Conservation (phyloP, 495 filamentous ascomycete species). For the Trichocladium uniseriatum region DNA sequence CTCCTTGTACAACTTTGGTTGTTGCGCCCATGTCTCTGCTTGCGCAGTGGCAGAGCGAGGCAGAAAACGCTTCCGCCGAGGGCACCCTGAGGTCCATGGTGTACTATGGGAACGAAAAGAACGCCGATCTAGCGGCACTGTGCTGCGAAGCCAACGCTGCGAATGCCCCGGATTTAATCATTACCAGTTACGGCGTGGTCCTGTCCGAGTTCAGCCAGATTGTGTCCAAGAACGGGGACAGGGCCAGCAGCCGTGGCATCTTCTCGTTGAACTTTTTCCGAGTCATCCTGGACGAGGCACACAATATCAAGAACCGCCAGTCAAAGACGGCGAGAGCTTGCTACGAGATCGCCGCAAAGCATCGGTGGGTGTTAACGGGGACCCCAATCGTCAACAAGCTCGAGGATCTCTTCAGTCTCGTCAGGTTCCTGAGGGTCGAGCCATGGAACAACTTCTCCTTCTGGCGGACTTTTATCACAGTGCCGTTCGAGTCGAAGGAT, state of each 20-base stretch:
- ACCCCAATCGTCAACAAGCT: constrained; percentile 95
- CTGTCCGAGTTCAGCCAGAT: constrained; percentile 80
- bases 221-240: constrained; percentile 45
- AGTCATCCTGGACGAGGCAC: constrained; percentile 90
- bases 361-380: constrained; percentile 90
- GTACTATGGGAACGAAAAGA: constrained; percentile 86
- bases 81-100: constrained; percentile 75
- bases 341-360: constrained; percentile 73
- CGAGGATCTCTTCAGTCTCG: constrained; percentile 93
- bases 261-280: constrained; percentile 92
- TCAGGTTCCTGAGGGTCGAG: constrained; percentile 85
- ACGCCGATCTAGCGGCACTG: constrained; percentile 59
- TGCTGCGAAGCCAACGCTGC: constrained; percentile 66
- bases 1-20: constrained; percentile 86
- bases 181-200: constrained; percentile 92
- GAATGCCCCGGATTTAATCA: constrained; percentile 76
- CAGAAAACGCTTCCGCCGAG: constrained; percentile 72
- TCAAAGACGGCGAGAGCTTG: constrained; percentile 89
- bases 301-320: constrained; percentile 84
- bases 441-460: constrained; percentile 98
- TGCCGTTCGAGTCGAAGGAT: constrained; percentile 91
- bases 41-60: constrained; percentile 93
- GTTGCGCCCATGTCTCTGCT: constrained; percentile 91
- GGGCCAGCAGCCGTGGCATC: constrained; percentile 56
- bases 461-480: constrained; percentile 97